Percentiles rank a stretch among this genome's conserved stretches.
Evolutionary conservation across 1,284 basidiomycete species (phyloP).

Genomic region (Peniophora sp.): DNA sequence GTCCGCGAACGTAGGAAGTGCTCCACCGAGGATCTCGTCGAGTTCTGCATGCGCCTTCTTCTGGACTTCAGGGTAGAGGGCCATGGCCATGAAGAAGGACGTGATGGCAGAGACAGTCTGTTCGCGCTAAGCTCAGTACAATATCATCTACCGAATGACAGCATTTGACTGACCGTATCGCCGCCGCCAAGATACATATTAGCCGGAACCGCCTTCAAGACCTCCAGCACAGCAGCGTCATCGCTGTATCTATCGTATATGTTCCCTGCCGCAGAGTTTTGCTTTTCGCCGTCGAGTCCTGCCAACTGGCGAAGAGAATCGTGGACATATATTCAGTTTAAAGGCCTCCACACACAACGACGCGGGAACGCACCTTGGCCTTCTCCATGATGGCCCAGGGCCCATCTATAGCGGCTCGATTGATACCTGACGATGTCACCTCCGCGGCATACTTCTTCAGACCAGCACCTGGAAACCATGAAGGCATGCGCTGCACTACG

Average conservation of each 20-base stretch:
- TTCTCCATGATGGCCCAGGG: too few relatives aligned
- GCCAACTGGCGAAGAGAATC: too few relatives aligned
- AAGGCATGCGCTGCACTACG: neutral
- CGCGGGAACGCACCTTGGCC: too few relatives aligned
- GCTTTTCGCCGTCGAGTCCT: too few relatives aligned
- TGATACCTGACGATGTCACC: too few relatives aligned
- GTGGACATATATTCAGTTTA: too few relatives aligned
- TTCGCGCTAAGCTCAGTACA: neutral
- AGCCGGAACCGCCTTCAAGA: neutral
- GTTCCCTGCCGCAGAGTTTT: too few relatives aligned
- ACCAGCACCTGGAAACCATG: neutral
- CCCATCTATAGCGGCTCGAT: too few relatives aligned
- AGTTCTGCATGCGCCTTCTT: slow-evolving; percentile 18
- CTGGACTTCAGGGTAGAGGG: slow-evolving; percentile 19
- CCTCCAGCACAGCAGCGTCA: neutral
- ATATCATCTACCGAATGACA: neutral
- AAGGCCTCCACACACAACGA: too few relatives aligned
- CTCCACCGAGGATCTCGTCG: slow-evolving; percentile 15
- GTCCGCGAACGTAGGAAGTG: slow-evolving; percentile 14
- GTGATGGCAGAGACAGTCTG: slow-evolving; percentile 13
- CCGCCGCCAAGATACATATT: slow-evolving; percentile 2
- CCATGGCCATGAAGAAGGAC: slow-evolving; percentile 19
- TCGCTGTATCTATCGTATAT: too few relatives aligned
- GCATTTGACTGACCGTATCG: slow-evolving; percentile 2
- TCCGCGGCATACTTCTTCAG: neutral